Evolutionary conservation across 2,329 filamentous ascomycete species (phyloP).

Genomic region (Pseudocercospora eumusae): DNA sequence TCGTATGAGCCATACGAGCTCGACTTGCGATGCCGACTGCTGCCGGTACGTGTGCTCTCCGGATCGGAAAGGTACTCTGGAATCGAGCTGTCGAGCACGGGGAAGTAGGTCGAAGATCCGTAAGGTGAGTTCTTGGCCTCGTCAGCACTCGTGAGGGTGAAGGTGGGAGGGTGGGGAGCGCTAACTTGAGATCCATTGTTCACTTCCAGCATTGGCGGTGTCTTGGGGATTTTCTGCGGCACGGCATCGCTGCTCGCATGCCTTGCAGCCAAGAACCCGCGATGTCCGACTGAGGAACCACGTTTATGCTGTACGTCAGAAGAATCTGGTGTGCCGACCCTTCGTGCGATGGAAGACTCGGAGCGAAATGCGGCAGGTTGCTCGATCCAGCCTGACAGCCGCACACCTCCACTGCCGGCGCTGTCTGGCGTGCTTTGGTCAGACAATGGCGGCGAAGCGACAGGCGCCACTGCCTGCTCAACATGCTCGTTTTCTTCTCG

Average conservation of each 20-base stretch:
- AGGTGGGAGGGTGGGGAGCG: constrained; percentile 21
- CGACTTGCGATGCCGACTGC: constrained; percentile 32
- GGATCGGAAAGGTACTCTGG: constrained; percentile 34
- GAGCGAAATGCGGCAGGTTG: constrained; percentile 21
- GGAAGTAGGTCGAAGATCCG: constrained; percentile 24
- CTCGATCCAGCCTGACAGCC: constrained; percentile 27
- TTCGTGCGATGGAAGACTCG: constrained; percentile 10
- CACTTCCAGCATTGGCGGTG: constrained; percentile 17
- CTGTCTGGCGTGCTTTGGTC: constrained; percentile 18
- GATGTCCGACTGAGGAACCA: constrained; percentile 37
- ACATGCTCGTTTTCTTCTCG: constrained; percentile 18
- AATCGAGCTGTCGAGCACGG: constrained; percentile 24
- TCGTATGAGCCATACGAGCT: constrained; percentile 35
- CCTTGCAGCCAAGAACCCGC: constrained; percentile 37
- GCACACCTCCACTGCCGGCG: constrained; percentile 25
- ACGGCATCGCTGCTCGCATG: constrained; percentile 25
- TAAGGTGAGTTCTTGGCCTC: constrained; percentile 18
- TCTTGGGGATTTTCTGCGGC: constrained; percentile 16
- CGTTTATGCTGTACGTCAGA: constrained; percentile 23
- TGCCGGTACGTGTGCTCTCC: constrained; percentile 28
- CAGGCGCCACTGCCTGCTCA: background rate
- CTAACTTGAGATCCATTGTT: constrained; percentile 18
- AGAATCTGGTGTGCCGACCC: constrained; percentile 5
- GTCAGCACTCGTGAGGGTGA: constrained; percentile 20
- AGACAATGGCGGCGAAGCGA: constrained; percentile 18